These are phyloP conservation scores for Aspergillus ellipticus DNA, from an alignment of 495 filamentous ascomycete species.

Conservation along the genomic window DNA sequence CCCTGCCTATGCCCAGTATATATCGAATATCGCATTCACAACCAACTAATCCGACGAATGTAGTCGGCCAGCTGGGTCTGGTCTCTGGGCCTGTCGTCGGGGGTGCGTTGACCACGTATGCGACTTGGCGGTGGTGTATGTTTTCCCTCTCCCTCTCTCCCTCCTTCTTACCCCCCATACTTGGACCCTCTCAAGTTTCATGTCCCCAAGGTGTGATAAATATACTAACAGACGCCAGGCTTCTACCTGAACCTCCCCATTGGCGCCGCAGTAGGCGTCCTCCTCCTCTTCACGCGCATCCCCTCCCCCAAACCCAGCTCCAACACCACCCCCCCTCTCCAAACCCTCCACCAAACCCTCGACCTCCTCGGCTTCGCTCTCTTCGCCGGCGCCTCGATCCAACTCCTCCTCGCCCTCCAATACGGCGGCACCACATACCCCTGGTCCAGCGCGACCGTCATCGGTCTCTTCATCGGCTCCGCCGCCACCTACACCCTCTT, in stretches of 20 bases:
- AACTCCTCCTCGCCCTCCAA: conserved; percentile 50
- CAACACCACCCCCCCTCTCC: conserved; percentile 29
- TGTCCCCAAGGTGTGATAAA: too few species aligned
- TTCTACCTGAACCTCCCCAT: conserved; percentile 66
- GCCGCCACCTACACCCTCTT: conserved; percentile 40
- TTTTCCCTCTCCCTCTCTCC: too few species aligned
- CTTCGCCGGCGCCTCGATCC: conserved; percentile 41
- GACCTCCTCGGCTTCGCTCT: conserved; percentile 45
- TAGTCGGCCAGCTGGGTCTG: conserved; percentile 32
- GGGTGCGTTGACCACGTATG: conserved; percentile 53
- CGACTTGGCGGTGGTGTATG: conserved; percentile 54
- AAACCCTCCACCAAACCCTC: conserved; percentile 26
- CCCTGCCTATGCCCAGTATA: too few species aligned
- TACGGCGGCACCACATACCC: conserved; percentile 35
- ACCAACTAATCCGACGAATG: neutral
- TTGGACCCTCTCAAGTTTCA: too few species aligned
- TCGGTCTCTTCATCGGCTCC: conserved; percentile 51
- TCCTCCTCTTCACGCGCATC: conserved; percentile 46
- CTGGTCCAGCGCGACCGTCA: conserved; percentile 46
- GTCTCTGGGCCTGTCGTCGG: conserved; percentile 55
- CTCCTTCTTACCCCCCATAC: too few species aligned
- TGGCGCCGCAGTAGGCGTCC: conserved; percentile 44
- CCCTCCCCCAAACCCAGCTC: conserved; percentile 43
- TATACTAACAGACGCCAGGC: conserved; percentile 20
- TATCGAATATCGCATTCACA: too few species aligned